These are phyloP conservation scores for Neocatenulostroma microsporum DNA, from an alignment of 2,329 filamentous ascomycete species.

Conservation along the genomic window DNA sequence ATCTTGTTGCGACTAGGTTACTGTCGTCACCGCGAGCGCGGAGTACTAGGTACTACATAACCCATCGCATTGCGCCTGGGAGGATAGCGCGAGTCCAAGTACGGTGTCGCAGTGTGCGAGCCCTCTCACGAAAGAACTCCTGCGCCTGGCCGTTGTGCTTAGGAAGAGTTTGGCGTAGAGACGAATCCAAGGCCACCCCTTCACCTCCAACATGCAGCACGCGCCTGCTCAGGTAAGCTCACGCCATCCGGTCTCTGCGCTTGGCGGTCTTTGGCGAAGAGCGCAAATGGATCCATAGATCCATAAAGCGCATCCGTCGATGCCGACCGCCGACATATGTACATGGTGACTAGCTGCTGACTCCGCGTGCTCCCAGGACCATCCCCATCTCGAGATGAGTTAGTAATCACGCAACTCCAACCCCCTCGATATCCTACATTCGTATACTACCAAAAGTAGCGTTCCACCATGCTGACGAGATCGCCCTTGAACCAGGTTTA, in stretches of 20 bases:
- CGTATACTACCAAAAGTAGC: slow-evolving; percentile 3
- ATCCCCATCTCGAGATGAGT: slow-evolving; percentile 34
- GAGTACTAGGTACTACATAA: too few species aligned
- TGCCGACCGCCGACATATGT: background rate
- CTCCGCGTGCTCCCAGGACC: background rate
- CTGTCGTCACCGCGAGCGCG: too few species aligned
- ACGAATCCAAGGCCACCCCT: too few species aligned
- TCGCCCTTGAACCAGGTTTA: slow-evolving; percentile 42
- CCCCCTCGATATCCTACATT: too few species aligned
- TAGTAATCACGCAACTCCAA: slow-evolving; percentile 28
- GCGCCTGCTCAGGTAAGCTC: slow-evolving; percentile 49
- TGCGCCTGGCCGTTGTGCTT: too few species aligned
- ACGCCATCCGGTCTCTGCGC: slow-evolving; percentile 21
- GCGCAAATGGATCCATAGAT: background rate
- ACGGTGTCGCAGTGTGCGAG: slow-evolving; percentile 1
- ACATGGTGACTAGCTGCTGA: slow-evolving; percentile 3
- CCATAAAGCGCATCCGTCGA: background rate
- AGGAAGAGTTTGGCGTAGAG: too few species aligned
- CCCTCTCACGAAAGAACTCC: background rate
- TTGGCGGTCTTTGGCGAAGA: slow-evolving; percentile 26
- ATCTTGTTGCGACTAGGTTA: too few species aligned
- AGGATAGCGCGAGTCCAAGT: background rate
- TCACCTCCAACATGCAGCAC: slow-evolving; percentile 29
- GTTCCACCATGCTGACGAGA: slow-evolving; percentile 7
- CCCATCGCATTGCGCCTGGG: too few species aligned